Conservation (phyloP, 75 land plant genomes). For the Selaginella moellendorffii region DNA sequence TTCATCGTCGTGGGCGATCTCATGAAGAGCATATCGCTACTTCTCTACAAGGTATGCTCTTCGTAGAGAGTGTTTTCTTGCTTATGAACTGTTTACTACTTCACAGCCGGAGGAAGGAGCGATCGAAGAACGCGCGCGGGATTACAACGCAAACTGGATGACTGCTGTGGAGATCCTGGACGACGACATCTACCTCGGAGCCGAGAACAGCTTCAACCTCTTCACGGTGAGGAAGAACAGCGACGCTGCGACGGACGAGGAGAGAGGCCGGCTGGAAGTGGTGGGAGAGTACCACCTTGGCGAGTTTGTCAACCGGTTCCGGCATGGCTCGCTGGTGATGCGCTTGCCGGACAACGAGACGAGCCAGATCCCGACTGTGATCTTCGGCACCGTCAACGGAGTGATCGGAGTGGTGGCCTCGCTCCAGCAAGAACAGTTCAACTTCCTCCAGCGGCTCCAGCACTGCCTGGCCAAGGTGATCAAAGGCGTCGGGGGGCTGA, state of each 20-base stretch:
- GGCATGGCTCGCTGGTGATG: constrained; percentile 98
- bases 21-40: constrained; percentile 88
- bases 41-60: constrained; percentile 76
- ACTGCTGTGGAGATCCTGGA: constrained; percentile 96
- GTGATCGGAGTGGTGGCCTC: constrained; percentile 96
- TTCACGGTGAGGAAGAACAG: constrained; percentile 93
- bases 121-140: constrained; percentile 91
- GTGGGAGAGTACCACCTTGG: constrained; percentile 98
- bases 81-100: background rate
- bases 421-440: constrained; percentile 81
- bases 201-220: constrained; percentile 89
- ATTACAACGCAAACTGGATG: constrained; percentile 99
- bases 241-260: constrained; percentile 99
- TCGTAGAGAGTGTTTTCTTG: background rate
- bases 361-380: constrained; percentile 83
- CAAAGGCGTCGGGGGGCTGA: constrained; percentile 94
- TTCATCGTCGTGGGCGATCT: constrained; percentile 97
- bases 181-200: constrained; percentile 92
- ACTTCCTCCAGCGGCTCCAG: constrained; percentile 80
- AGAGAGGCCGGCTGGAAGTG: constrained; percentile 83
- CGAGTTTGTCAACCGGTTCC: constrained; percentile 86
- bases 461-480: constrained; percentile 72
- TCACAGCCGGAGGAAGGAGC: constrained; percentile 98
- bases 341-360: constrained; percentile 92
- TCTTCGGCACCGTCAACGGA: constrained; percentile 94